phyloP scores from a whole-genome alignment of 1,139 yeast genomes.

The Suhomyces coccinellae region DNA sequence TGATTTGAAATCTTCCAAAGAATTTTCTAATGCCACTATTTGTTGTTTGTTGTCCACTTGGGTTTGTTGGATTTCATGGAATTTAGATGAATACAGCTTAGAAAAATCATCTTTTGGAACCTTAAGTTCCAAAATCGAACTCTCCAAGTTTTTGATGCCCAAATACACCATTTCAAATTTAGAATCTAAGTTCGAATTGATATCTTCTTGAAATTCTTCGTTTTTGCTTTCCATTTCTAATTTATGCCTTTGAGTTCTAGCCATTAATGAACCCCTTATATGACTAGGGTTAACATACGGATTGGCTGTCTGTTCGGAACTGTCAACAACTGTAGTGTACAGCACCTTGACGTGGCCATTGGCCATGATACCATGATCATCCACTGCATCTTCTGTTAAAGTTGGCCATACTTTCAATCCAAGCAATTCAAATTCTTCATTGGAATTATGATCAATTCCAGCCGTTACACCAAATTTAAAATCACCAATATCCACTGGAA shows the following conservation, averaged over 20 bases:
- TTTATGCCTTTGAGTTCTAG: conserved; percentile 30
- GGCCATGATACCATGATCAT: conserved; percentile 56
- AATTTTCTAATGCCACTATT: conserved; percentile 19
- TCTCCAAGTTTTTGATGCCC: conserved; percentile 7
- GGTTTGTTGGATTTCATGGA: conserved; percentile 20
- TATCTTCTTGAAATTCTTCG: too few species aligned
- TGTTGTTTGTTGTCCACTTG: conserved; percentile 20
- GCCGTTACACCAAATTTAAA: conserved; percentile 58
- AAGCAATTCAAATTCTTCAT: conserved; percentile 62
- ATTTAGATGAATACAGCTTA: conserved; percentile 13
- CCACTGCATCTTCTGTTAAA: conserved; percentile 55
- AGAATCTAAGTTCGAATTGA: neutral
- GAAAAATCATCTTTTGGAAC: conserved; percentile 12
- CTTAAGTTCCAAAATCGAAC: conserved; percentile 6
- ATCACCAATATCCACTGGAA: conserved; percentile 32
- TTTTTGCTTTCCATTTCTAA: conserved; percentile 18
- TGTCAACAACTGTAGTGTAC: conserved; percentile 20
- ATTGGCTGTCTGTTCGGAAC: conserved; percentile 12
- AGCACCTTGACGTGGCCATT: conserved; percentile 40
- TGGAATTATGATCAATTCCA: conserved; percentile 32
- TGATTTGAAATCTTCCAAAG: conserved; percentile 27
- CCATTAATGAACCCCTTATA: conserved; percentile 42
- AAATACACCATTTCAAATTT: neutral
- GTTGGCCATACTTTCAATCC: conserved; percentile 54
- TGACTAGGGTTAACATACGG: conserved; percentile 21